Conservation (phyloP, 2,329 filamentous ascomycete genomes). For the Epichloe sylvatica region DNA sequence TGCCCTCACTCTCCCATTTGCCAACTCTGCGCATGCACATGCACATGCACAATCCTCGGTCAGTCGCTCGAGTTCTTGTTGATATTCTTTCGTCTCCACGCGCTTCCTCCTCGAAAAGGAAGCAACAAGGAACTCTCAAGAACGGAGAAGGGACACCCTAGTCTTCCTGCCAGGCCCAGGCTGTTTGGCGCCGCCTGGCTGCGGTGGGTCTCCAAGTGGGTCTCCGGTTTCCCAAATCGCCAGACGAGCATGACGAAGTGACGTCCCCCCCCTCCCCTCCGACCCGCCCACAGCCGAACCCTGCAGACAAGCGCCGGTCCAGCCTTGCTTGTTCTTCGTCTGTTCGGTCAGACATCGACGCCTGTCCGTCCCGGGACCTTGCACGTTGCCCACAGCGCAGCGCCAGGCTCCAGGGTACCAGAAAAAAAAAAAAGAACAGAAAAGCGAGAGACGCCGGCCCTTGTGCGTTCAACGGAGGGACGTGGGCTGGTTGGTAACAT, state of each 20-base stretch:
- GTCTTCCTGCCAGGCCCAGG: neutral
- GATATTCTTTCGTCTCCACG: neutral
- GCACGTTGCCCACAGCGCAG: conserved; percentile 1
- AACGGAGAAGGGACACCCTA: conserved; percentile 1
- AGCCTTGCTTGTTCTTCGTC: conserved; percentile 6
- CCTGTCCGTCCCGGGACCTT: neutral
- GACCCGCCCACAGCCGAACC: conserved; percentile 8
- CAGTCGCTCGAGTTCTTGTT: too few species aligned
- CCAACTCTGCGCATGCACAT: neutral
- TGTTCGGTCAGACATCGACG: neutral
- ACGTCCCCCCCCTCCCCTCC: neutral
- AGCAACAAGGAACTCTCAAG: conserved; percentile 6
- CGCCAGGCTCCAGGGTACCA: neutral
- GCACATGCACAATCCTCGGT: too few species aligned
- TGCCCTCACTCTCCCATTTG: neutral
- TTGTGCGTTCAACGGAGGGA: neutral
- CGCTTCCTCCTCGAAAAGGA: conserved; percentile 8
- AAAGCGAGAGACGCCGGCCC: neutral
- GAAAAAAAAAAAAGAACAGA: too few species aligned
- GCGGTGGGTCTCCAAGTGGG: conserved; percentile 2
- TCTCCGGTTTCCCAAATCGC: conserved; percentile 3
- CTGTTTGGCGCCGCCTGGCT: conserved; percentile 1
- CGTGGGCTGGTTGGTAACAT: neutral
- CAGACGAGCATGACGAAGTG: neutral
- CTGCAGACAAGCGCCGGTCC: conserved; percentile 5